These are phyloP conservation scores for Microthyrium microscopicum DNA, from an alignment of 2,329 filamentous ascomycete genomes.

Conservation along the genomic window DNA sequence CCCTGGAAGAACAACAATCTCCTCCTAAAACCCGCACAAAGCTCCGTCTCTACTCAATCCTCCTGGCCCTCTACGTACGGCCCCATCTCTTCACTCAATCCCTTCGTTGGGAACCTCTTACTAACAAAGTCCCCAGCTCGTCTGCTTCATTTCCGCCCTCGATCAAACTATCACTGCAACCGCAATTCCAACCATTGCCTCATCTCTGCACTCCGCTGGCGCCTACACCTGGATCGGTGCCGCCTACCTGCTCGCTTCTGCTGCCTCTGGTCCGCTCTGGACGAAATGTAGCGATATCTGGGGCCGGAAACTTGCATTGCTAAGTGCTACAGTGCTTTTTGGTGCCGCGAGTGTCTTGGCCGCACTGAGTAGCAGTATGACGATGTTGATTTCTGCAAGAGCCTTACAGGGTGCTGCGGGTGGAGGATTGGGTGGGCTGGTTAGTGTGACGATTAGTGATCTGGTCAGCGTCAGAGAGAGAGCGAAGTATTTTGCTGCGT, in stretches of 20 bases:
- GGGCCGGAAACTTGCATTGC: constrained; percentile 45
- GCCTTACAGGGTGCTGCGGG: constrained; percentile 37
- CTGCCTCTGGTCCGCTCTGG: constrained; percentile 39
- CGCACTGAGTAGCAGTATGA: constrained; percentile 29
- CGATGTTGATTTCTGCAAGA: constrained; percentile 35
- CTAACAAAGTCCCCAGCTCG: too few relatives aligned
- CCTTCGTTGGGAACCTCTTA: too few relatives aligned
- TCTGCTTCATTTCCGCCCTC: constrained; percentile 8
- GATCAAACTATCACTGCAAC: constrained; percentile 40
- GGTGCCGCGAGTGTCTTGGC: constrained; percentile 33
- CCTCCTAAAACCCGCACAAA: neutral
- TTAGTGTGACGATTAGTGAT: constrained; percentile 38
- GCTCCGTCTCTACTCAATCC: neutral
- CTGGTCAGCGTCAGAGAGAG: constrained; percentile 33
- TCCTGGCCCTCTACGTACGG: neutral
- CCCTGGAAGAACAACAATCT: too few relatives aligned
- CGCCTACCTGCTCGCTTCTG: constrained; percentile 32
- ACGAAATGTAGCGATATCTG: constrained; percentile 51
- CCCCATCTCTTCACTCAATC: constrained; percentile 5
- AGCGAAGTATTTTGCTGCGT: constrained; percentile 9
- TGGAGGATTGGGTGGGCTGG: constrained; percentile 35
- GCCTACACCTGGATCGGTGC: constrained; percentile 39
- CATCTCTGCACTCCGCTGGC: constrained; percentile 32
- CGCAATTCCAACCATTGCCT: constrained; percentile 41
- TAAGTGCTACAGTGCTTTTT: constrained; percentile 37